These are phyloP conservation scores for Xylariales sp. DNA, from an alignment of 2,329 filamentous ascomycete species.

Conservation along the genomic window DNA sequence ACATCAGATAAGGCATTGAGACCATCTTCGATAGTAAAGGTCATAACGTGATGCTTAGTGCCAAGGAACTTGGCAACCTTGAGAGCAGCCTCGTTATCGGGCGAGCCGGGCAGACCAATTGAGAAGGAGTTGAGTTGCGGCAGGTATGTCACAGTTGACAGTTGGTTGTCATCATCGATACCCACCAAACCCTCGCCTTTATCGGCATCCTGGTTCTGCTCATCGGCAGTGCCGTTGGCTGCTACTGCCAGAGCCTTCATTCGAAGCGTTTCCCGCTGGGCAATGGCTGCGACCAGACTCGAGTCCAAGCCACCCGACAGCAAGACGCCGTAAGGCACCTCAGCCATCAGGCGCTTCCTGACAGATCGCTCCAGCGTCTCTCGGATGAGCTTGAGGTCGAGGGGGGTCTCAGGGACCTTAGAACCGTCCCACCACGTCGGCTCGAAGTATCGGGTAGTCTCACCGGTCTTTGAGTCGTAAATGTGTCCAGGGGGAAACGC, in stretches of 20 bases:
- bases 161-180: constrained; percentile 86
- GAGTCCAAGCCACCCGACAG: constrained; percentile 95
- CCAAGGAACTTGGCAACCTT: constrained; percentile 96
- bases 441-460: constrained; percentile 83
- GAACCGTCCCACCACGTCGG: constrained; percentile 87
- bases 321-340: constrained; percentile 95
- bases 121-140: constrained; percentile 98
- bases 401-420: constrained; percentile 71
- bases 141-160: constrained; percentile 85
- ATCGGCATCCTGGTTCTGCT: constrained; percentile 46
- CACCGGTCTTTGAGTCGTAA: constrained; percentile 88
- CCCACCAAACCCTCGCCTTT: constrained; percentile 75
- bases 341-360: constrained; percentile 95
- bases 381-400: constrained; percentile 80
- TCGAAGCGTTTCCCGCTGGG: constrained; percentile 83
- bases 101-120: constrained; percentile 88
- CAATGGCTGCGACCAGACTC: constrained; percentile 89
- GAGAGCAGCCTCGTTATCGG: constrained; percentile 85
- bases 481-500: constrained; percentile 93
- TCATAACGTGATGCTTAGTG: constrained; percentile 97
- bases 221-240: constrained; percentile 34
- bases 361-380: constrained; percentile 85
- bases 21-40: constrained; percentile 95
- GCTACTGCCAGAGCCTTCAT: constrained; percentile 62
- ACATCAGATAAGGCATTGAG: constrained; percentile 96